Percentiles rank a stretch among this genome's conserved stretches.
phyloP scores from a whole-genome alignment of 2,329 filamentous ascomycete genomes.

The Botrytis byssoidea region DNA sequence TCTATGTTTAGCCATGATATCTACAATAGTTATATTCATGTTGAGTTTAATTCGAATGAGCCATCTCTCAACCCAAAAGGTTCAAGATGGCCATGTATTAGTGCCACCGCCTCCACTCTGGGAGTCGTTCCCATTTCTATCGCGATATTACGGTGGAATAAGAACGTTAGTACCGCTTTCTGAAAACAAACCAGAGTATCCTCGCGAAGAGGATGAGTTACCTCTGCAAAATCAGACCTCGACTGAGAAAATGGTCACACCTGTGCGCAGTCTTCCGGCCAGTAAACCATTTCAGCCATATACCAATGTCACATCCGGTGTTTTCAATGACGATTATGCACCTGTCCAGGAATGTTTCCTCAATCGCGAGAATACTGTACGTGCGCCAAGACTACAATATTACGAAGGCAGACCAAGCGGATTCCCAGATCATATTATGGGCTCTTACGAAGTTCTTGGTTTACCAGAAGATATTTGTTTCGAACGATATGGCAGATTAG shows the following conservation, averaged over 20 bases:
- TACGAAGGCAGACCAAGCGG: conserved; percentile 78
- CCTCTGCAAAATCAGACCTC: conserved; percentile 44
- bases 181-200: conserved; percentile 79
- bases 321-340: conserved; percentile 50
- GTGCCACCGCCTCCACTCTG: conserved; percentile 63
- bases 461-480: conserved; percentile 87
- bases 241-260: conserved; percentile 38
- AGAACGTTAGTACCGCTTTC: conserved; percentile 63
- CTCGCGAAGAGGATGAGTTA: conserved; percentile 60
- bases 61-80: conserved; percentile 63
- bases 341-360: conserved; percentile 73
- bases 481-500: conserved; percentile 83
- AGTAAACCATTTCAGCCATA: conserved; percentile 64
- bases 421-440: conserved; percentile 80
- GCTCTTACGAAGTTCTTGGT: conserved; percentile 80
- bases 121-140: conserved; percentile 83
- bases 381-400: conserved; percentile 68
- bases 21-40: conserved; percentile 73
- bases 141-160: conserved; percentile 87
- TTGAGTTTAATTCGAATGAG: conserved; percentile 72
- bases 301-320: conserved; percentile 49
- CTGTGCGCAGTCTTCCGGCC: conserved; percentile 42
- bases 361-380: conserved; percentile 62
- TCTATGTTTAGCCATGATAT: conserved; percentile 69
- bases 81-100: conserved; percentile 57